These are phyloP conservation scores for Fraxinus xanthoxyloides DNA, from an alignment of 305 asterid genomes.

Conservation along the genomic window DNA sequence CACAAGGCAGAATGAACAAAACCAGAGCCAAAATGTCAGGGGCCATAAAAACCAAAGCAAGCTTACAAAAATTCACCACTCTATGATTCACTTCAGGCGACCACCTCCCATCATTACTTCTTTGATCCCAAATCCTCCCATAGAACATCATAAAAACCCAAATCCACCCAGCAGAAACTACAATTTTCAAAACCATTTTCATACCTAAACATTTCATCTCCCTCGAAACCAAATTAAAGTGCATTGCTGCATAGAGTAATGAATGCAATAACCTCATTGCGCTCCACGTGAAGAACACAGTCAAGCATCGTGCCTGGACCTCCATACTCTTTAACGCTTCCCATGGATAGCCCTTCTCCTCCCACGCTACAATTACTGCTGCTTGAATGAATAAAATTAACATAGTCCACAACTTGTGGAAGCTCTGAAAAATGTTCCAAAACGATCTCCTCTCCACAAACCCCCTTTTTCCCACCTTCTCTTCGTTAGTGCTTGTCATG, in stretches of 20 bases:
- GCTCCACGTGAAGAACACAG: slow-evolving; percentile 83
- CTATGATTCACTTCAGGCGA: slow-evolving; percentile 45
- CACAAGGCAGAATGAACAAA: slow-evolving; percentile 78
- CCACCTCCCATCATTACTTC: slow-evolving; percentile 57
- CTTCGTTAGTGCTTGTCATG: slow-evolving; percentile 50
- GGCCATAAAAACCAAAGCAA: slow-evolving; percentile 60
- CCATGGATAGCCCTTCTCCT: slow-evolving; percentile 63
- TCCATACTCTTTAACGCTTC: slow-evolving; percentile 53
- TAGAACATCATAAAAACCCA: slow-evolving; percentile 70
- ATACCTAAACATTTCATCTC: slow-evolving; percentile 78
- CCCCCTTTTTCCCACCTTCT: slow-evolving; percentile 75
- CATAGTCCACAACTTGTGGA: slow-evolving; percentile 88
- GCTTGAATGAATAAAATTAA: slow-evolving; percentile 80
- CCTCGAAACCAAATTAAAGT: slow-evolving; percentile 75
- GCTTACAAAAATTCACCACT: slow-evolving; percentile 65
- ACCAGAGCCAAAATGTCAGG: slow-evolving; percentile 82
- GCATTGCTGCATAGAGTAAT: slow-evolving; percentile 78
- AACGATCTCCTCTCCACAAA: slow-evolving; percentile 73
- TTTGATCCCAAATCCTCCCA: slow-evolving; percentile 69
- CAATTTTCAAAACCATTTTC: slow-evolving; percentile 75
- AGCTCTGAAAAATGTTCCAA: slow-evolving; percentile 61
- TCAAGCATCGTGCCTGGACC: slow-evolving; percentile 80
- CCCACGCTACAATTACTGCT: slow-evolving; percentile 88
- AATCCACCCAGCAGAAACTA: slow-evolving; percentile 82
- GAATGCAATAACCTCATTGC: slow-evolving; percentile 83